Evolutionary conservation across 768 basidiomycete species (phyloP).

Genomic region (Boletus pseudo-olivaceus): DNA sequence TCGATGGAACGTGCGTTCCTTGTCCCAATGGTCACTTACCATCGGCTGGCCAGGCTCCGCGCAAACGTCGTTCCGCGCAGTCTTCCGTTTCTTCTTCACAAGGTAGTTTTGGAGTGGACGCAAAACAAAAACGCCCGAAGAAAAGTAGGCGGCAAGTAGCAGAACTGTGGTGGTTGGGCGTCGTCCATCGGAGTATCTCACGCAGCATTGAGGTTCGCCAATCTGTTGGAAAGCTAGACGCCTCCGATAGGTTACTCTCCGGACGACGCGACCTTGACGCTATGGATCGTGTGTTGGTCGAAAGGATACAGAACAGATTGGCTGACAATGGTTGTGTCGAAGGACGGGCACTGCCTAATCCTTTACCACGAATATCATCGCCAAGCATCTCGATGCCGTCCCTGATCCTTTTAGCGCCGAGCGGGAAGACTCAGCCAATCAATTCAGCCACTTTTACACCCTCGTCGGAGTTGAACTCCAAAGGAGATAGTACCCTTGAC

Average conservation of each 20-base stretch:
- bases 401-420: constrained; percentile 15
- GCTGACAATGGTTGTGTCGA: constrained; percentile 32
- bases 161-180: constrained; percentile 37
- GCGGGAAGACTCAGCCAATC: not conserved
- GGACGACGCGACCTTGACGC: constrained; percentile 14
- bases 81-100: constrained; percentile 27
- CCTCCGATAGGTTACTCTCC: constrained; percentile 1
- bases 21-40: not conserved
- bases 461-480: not conserved
- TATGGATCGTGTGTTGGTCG: constrained; percentile 34
- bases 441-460: not conserved
- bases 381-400: constrained; percentile 24
- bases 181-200: constrained; percentile 35
- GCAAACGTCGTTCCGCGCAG: constrained; percentile 35
- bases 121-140: constrained; percentile 31
- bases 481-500: not conserved
- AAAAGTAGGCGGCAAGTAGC: constrained; percentile 31
- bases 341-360: constrained; percentile 16
- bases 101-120: constrained; percentile 9
- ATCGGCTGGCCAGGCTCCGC: constrained; percentile 8
- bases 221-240: not conserved
- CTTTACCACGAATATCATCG: constrained; percentile 19
- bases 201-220: constrained; percentile 19
- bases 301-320: constrained; percentile 32
- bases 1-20: constrained; percentile 23